These are phyloP conservation scores for Rhodamnia rubescens DNA, from an alignment of 345 rosid genomes.

Conservation along the genomic window DNA sequence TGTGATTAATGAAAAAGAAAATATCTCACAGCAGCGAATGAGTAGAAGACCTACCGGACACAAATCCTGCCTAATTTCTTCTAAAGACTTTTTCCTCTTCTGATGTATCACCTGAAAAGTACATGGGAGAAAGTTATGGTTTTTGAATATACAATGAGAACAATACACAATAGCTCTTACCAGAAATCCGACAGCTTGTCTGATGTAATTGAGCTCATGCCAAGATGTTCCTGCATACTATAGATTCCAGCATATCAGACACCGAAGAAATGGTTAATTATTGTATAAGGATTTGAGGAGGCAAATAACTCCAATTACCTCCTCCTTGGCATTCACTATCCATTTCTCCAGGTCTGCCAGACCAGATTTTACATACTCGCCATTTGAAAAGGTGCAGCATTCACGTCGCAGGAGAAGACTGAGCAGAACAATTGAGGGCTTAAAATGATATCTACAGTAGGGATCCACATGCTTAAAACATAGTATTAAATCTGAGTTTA, in stretches of 20 bases:
- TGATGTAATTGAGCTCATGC: constrained; percentile 89
- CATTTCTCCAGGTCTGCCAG: constrained; percentile 95
- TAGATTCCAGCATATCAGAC: constrained; percentile 8
- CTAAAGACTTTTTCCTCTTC: constrained; percentile 84
- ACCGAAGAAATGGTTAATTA: background rate
- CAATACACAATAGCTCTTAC: constrained; percentile 21
- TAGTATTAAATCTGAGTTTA: constrained; percentile 1
- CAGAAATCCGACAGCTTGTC: constrained; percentile 99
- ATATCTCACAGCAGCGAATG: background rate
- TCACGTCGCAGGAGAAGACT: constrained; percentile 96
- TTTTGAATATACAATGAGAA: constrained; percentile 1
- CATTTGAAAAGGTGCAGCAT: constrained; percentile 97
- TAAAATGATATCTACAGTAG: background rate
- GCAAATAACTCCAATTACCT: constrained; percentile 35
- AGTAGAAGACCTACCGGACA: constrained; percentile 61
- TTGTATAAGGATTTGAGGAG: background rate
- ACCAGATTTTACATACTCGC: constrained; percentile 95
- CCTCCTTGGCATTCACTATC: constrained; percentile 69
- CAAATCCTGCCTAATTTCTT: constrained; percentile 82
- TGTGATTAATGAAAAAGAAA: background rate
- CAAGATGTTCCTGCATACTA: constrained; percentile 97
- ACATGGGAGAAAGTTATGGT: background rate
- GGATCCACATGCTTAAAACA: background rate
- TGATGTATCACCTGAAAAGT: constrained; percentile 80
- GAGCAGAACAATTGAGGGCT: constrained; percentile 4